phyloP scores from a whole-genome alignment of 352 stramenopile species.

The Phytophthora tubulina region DNA sequence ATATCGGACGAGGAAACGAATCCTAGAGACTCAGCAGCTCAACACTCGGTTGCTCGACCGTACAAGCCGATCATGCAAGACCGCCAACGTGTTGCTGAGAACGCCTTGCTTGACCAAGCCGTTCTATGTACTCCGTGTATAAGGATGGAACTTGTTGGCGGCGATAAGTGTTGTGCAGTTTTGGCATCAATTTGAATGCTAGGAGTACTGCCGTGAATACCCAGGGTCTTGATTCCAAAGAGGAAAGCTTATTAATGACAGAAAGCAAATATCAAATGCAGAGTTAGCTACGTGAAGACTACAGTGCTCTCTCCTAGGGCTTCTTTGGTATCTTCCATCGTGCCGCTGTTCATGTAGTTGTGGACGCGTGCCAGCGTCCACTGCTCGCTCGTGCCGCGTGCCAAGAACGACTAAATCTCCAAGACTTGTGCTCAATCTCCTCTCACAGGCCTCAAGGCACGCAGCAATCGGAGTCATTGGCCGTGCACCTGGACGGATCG shows the following conservation, averaged over 20 bases:
- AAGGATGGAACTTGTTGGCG: not conserved
- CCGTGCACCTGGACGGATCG: too few species aligned
- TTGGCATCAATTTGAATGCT: not conserved
- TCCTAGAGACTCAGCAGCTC: not conserved
- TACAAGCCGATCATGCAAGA: slow-evolving; percentile 27
- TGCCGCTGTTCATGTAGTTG: not conserved
- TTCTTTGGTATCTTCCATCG: not conserved
- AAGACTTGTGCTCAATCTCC: too few species aligned
- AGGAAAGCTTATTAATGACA: not conserved
- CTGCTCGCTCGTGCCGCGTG: not conserved
- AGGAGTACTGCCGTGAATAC: not conserved
- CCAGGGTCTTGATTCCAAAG: not conserved
- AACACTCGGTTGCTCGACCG: slow-evolving; percentile 10
- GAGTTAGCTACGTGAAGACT: not conserved
- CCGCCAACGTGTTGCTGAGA: slow-evolving; percentile 21
- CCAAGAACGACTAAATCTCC: too few species aligned
- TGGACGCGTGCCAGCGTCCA: not conserved
- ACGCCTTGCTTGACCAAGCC: slow-evolving; percentile 17
- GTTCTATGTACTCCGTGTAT: not conserved
- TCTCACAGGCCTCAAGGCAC: too few species aligned
- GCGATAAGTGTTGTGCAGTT: not conserved
- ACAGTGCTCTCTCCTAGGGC: too few species aligned
- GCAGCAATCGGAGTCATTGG: too few species aligned
- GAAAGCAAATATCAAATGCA: not conserved
- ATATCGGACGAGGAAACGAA: not conserved